Conservation (phyloP, 176 grass and related monocot genomes). For the Oryza officinalis region DNA sequence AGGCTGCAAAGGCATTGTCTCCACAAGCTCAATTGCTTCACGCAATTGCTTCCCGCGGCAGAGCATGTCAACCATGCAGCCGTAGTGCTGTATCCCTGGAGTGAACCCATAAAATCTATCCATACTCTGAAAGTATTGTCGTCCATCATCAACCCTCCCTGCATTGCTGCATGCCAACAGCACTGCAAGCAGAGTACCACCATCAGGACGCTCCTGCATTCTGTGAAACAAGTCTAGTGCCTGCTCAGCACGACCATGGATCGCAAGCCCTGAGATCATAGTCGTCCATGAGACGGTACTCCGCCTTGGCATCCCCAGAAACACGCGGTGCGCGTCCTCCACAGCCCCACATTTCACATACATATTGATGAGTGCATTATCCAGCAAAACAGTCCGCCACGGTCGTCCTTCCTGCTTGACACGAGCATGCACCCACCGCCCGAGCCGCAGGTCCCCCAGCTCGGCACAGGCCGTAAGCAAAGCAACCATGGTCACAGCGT, state of each 20-base stretch:
- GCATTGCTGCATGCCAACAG: constrained; percentile 50
- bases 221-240: constrained; percentile 55
- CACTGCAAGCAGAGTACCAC: constrained; percentile 54
- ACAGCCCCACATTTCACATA: constrained; percentile 57
- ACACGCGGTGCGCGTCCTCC: constrained; percentile 52
- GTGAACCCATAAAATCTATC: constrained; percentile 50
- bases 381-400: constrained; percentile 35
- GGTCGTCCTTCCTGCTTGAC: constrained; percentile 22
- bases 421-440: constrained; percentile 53
- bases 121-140: constrained; percentile 64
- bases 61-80: constrained; percentile 76
- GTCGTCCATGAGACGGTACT: constrained; percentile 72
- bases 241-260: constrained; percentile 47
- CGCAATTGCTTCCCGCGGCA: constrained; percentile 45
- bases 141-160: constrained; percentile 49
- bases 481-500: constrained; percentile 52
- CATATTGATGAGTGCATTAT: constrained; percentile 73
- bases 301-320: constrained; percentile 51
- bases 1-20: constrained; percentile 55
- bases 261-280: constrained; percentile 65
- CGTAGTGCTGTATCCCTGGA: constrained; percentile 61
- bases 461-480: constrained; percentile 53
- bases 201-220: constrained; percentile 52
- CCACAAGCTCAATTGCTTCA: constrained; percentile 51
- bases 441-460: constrained; percentile 54